Evolutionary conservation across 2,329 filamentous ascomycete genomes (phyloP).

Genomic region (Colletotrichum cordylinicola): DNA sequence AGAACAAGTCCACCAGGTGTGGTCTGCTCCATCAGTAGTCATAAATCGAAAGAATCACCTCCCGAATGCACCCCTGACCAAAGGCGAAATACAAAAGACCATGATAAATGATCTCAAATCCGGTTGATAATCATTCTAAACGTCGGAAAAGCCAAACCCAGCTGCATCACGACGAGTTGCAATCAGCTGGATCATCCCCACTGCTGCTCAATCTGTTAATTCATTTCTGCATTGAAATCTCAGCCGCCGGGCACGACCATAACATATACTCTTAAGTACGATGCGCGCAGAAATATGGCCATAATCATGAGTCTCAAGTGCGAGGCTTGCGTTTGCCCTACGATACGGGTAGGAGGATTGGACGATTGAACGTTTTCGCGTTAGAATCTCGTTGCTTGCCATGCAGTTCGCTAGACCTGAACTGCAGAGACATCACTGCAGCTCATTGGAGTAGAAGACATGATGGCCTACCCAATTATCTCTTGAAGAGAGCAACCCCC

Average conservation of each 20-base stretch:
- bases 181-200: neutral
- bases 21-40: neutral
- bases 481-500: neutral
- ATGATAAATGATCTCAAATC: neutral
- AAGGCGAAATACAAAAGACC: neutral
- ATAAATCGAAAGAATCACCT: neutral
- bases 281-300: fast-evolving
- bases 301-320: neutral
- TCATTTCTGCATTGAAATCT: neutral
- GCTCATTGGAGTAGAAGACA: neutral
- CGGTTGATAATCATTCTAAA: neutral
- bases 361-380: neutral
- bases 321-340: neutral
- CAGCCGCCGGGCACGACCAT: neutral
- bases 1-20: neutral
- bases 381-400: neutral
- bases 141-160: neutral
- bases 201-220: neutral
- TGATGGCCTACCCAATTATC: neutral
- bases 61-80: neutral
- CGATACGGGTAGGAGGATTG: neutral
- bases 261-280: neutral
- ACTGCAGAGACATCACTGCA: neutral
- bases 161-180: neutral
- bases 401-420: neutral